Evolutionary conservation across 2,329 filamentous ascomycete species (phyloP), one percentile per base, ranked within the genome.

Genomic region (Sclerotinia spermophila): DNA sequence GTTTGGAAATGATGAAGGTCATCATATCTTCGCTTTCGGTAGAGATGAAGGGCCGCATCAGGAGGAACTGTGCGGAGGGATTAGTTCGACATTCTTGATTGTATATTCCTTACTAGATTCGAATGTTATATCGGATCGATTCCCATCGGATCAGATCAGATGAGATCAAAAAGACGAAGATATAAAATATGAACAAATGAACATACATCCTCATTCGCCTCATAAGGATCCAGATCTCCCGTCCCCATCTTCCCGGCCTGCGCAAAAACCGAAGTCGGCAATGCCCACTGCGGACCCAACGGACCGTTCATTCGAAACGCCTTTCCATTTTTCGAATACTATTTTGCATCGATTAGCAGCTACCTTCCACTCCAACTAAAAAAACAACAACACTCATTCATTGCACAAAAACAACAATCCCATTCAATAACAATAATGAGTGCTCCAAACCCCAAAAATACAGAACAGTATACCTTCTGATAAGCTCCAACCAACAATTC

Each of bases 161-260:
- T 11, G 6, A 4, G 11, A 7, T 8, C 19, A 48, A 35, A 33
- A 11, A n/a, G 2, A 15, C 10, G 13, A 62, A 30, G 21, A n/a
- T 33, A 62, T 24, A 45, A 13, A 48, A 42, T 5, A 42, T 15
- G 4, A 19, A 17, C 8, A 33, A 33, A 27, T 30, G n/a, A 38
- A 33, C 66, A 60, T 48, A 68, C 66, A 44, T 68, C 66, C 60
- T 68, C 66, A 35, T 60, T 68, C 30, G 66, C 66, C 55, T 68
- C 66, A 56, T 35, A 59, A 27, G 66, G 55, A 60, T 68, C 66
- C 66, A 68, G 60, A 44, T 59, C 35, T 15, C 27, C 38, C 15
- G 7, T 42, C 19, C 66, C 40, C 66, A 68, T 68, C 53, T 48
- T 60, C 10, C 53, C 55, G 17, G 30, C 66, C 66, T 68, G 66